Conservation (phyloP, 805 yeast species). For the Monosporozyma unispora region DNA sequence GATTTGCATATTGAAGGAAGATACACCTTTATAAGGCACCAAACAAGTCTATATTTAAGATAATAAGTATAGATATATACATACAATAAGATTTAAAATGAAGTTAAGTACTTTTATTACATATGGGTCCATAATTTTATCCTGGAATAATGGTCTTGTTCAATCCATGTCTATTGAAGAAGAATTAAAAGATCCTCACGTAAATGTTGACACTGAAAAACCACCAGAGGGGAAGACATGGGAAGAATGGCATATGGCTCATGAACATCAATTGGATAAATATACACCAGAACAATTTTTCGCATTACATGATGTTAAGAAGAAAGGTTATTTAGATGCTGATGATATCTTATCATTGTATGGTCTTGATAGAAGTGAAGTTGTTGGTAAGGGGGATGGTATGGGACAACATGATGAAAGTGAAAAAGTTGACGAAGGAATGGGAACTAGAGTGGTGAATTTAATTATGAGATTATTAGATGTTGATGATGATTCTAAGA, state of each 20-base stretch:
- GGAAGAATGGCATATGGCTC: slow-evolving; percentile 87
- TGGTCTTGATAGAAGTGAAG: slow-evolving; percentile 63
- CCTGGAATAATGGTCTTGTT: not conserved
- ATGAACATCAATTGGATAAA: slow-evolving; percentile 71
- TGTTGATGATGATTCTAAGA: slow-evolving; percentile 51
- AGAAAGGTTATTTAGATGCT: slow-evolving; percentile 45
- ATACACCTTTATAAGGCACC: not conserved
- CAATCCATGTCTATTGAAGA: slow-evolving; percentile 1
- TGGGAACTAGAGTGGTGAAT: slow-evolving; percentile 44
- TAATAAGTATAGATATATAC: not conserved
- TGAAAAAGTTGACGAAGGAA: slow-evolving; percentile 48
- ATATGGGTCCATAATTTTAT: not conserved
- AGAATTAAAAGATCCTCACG: slow-evolving; percentile 14
- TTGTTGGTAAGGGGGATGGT: slow-evolving; percentile 85
- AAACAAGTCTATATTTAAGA: not conserved
- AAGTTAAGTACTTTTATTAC: not conserved
- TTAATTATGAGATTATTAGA: slow-evolving; percentile 56
- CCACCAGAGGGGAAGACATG: slow-evolving; percentile 52
- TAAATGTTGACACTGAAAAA: slow-evolving; percentile 29
- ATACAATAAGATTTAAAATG: not conserved
- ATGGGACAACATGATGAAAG: slow-evolving; percentile 70
- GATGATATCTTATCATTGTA: slow-evolving; percentile 70
- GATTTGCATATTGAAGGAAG: too few species aligned
- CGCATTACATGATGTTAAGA: slow-evolving; percentile 63
- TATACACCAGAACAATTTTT: slow-evolving; percentile 73